phyloP scores from a whole-genome alignment of 306 rosid genomes.

The Prunus campanulata region DNA sequence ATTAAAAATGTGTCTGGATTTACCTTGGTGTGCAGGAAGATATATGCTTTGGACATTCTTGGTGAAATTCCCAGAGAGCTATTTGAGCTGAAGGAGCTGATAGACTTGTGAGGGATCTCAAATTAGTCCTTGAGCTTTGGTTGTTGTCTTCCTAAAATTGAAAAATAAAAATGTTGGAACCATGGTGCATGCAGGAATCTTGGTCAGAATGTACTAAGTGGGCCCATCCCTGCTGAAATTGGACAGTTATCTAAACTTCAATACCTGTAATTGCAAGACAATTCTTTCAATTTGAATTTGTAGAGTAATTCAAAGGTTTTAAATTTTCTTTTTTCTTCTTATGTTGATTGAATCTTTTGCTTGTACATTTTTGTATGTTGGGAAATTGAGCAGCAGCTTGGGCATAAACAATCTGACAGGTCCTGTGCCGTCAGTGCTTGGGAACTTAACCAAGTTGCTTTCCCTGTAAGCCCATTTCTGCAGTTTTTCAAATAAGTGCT shows the following conservation, averaged over 20 bases:
- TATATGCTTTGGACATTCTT: constrained; percentile 33
- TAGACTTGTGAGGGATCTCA: constrained; percentile 34
- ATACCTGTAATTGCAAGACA: constrained; percentile 28
- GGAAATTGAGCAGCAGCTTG: constrained; percentile 34
- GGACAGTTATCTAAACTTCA: constrained; percentile 30
- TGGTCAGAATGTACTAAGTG: constrained; percentile 35
- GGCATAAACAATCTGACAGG: constrained; percentile 46
- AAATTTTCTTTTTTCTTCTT: not conserved
- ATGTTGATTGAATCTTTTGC: not conserved
- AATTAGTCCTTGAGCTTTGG: not conserved
- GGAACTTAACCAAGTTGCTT: constrained; percentile 32
- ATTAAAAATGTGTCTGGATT: not conserved
- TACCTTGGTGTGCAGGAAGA: constrained; percentile 24
- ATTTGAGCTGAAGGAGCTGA: constrained; percentile 35
- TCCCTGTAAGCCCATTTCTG: constrained; percentile 25
- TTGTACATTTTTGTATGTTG: not conserved
- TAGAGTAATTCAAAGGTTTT: not conserved
- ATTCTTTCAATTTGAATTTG: not conserved
- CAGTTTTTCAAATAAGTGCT: not conserved
- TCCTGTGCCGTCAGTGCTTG: constrained; percentile 31
- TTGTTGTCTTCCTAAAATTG: not conserved
- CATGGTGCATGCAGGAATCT: constrained; percentile 34
- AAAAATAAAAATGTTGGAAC: not conserved
- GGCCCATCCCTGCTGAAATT: constrained; percentile 32
- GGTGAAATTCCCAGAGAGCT: constrained; percentile 38